These are phyloP conservation scores for Fonsecaea erecta DNA, from an alignment of 2,329 filamentous ascomycete genomes.

Conservation along the genomic window DNA sequence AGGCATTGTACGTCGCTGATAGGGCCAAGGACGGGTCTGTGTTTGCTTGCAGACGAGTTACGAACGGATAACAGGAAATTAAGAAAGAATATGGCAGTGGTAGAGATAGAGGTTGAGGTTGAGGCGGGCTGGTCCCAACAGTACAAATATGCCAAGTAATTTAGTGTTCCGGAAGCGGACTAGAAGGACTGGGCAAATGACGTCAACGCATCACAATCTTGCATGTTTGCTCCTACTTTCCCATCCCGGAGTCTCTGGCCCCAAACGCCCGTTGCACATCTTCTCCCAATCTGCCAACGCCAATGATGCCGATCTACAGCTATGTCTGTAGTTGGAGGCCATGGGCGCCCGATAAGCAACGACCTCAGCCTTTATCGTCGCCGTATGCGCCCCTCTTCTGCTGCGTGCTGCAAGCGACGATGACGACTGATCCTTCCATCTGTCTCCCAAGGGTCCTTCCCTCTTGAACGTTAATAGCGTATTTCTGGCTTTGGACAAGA, in stretches of 20 bases:
- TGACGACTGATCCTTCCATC: not conserved
- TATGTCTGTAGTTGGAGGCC: not conserved
- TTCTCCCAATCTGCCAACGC: not conserved
- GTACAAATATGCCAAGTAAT: not conserved
- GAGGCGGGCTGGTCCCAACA: not conserved
- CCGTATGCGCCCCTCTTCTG: not conserved
- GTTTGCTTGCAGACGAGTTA: slow-evolving; percentile 5
- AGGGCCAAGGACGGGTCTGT: not conserved
- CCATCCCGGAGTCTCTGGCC: not conserved
- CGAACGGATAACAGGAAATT: not conserved
- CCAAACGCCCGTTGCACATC: not conserved
- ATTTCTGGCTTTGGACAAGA: no score
- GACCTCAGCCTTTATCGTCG: not conserved
- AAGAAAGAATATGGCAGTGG: not conserved
- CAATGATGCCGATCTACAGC: not conserved
- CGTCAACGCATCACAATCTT: not conserved
- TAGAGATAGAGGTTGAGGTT: not conserved
- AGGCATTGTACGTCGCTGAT: not conserved
- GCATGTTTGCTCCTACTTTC: not conserved
- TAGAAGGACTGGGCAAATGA: not conserved
- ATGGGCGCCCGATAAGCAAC: not conserved
- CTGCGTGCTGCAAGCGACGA: not conserved
- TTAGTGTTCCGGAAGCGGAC: not conserved
- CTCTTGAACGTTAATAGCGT: not conserved
- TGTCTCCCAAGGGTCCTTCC: not conserved